Conservation (phyloP, 2,329 filamentous ascomycete species). For the Exophiala bonariae region DNA sequence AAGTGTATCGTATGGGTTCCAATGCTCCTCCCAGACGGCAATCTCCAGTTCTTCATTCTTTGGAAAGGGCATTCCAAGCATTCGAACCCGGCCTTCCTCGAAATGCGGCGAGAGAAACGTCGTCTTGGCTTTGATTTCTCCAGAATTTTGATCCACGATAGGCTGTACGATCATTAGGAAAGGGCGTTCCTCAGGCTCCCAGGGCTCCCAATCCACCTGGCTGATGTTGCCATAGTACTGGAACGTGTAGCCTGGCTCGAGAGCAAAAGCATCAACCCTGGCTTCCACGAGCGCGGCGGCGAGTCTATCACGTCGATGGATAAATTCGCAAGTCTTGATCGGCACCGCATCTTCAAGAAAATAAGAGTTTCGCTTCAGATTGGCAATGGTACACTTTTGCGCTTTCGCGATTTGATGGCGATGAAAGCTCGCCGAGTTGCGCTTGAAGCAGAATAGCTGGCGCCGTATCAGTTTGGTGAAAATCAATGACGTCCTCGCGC, state of each 20-base stretch:
- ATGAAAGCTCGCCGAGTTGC: not conserved
- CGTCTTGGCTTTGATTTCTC: slow-evolving; percentile 52
- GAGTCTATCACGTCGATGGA: slow-evolving; percentile 56
- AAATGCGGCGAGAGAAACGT: slow-evolving; percentile 62
- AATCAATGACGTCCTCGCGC: too few species aligned
- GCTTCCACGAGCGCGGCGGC: slow-evolving; percentile 55
- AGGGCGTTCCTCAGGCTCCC: slow-evolving; percentile 63
- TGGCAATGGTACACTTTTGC: slow-evolving; percentile 55
- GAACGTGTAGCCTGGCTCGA: slow-evolving; percentile 66
- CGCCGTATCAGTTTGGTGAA: too few species aligned
- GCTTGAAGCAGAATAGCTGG: too few species aligned
- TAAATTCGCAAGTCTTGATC: slow-evolving; percentile 53
- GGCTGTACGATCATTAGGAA: slow-evolving; percentile 64
- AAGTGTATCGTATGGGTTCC: slow-evolving; percentile 62
- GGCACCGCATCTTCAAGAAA: slow-evolving; percentile 53
- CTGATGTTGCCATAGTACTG: slow-evolving; percentile 65
- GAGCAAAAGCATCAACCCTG: slow-evolving; percentile 57
- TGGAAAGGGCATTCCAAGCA: slow-evolving; percentile 59
- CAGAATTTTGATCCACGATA: slow-evolving; percentile 34
- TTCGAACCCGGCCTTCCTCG: slow-evolving; percentile 59
- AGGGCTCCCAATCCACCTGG: slow-evolving; percentile 63
- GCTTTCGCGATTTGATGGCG: slow-evolving; percentile 23
- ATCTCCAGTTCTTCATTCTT: slow-evolving; percentile 49
- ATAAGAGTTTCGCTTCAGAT: slow-evolving; percentile 49
- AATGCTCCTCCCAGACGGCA: slow-evolving; percentile 64